These are phyloP conservation scores for Nitzschia palea DNA, from an alignment of 108 stramenopile species.

Conservation along the genomic window DNA sequence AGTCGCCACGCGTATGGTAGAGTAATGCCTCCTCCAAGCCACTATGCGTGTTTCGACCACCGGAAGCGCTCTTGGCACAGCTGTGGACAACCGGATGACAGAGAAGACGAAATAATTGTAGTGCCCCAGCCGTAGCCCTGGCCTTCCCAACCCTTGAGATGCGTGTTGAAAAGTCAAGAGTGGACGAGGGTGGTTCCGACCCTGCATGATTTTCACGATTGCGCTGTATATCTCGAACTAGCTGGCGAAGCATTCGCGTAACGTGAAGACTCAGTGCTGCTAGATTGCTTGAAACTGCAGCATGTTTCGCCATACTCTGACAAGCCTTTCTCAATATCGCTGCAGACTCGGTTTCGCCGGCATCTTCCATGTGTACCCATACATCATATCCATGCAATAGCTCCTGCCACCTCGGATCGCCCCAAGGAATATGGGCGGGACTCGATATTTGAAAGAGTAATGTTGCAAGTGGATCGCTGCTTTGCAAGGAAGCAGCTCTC, in stretches of 20 bases:
- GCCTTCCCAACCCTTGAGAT: conserved; percentile 77
- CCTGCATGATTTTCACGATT: background rate
- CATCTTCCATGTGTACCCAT: conserved; percentile 70
- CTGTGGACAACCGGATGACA: conserved; percentile 52
- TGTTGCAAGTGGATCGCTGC: conserved; percentile 38
- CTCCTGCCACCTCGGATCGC: conserved; percentile 79
- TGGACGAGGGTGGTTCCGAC: conserved; percentile 1
- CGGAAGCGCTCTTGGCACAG: background rate
- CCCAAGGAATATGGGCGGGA: conserved; percentile 70
- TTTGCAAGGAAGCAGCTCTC: conserved; percentile 42
- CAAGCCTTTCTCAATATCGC: conserved; percentile 47
- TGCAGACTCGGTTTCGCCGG: conserved; percentile 13
- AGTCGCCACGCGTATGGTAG: conserved; percentile 33
- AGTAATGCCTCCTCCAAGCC: conserved; percentile 28
- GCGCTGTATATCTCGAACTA: conserved; percentile 32
- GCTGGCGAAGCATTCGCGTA: conserved; percentile 65
- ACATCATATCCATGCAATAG: conserved; percentile 68
- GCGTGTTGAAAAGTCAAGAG: conserved; percentile 43
- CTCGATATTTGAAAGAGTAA: conserved; percentile 67
- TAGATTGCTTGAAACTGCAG: conserved; percentile 62
- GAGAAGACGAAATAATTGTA: conserved; percentile 59
- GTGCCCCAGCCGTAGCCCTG: conserved; percentile 68
- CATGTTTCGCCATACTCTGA: conserved; percentile 53
- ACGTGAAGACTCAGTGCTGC: conserved; percentile 73
- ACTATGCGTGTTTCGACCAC: background rate